A percentile compares a stretch with the other conserved stretches of the same genome.
These are phyloP conservation scores for Brassica rapa DNA, from an alignment of 345 rosid genomes.

Conservation along the genomic window DNA sequence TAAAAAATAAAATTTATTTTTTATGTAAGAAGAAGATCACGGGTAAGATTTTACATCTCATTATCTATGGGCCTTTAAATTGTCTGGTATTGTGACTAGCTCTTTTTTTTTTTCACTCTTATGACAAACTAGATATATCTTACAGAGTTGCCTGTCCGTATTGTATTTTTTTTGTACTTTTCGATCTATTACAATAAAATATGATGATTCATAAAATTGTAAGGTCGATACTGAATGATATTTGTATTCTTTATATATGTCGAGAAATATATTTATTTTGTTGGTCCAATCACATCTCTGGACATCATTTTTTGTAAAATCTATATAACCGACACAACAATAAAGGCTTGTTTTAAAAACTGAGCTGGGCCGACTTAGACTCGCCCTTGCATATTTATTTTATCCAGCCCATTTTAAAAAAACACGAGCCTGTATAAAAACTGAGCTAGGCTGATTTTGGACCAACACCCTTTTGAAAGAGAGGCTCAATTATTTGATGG, in stretches of 20 bases:
- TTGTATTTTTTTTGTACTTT: not conserved
- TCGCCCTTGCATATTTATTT: not conserved
- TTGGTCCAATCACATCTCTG: not conserved
- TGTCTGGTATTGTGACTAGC: not conserved
- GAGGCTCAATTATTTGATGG: not conserved
- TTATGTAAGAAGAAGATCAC: conserved; percentile 3
- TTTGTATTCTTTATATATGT: not conserved
- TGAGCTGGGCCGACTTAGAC: not conserved
- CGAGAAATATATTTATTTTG: not conserved
- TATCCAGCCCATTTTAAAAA: not conserved
- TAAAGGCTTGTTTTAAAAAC: not conserved
- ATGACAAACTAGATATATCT: not conserved
- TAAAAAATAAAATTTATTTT: too few species aligned
- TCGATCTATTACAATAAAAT: too few species aligned
- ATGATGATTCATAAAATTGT: too few species aligned
- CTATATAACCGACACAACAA: not conserved
- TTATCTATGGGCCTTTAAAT: conserved; percentile 11
- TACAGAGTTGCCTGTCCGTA: conserved; percentile 1
- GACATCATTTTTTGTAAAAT: too few species aligned
- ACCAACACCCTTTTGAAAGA: not conserved
- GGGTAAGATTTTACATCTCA: conserved; percentile 21
- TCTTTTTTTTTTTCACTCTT: not conserved
- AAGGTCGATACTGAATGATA: not conserved
- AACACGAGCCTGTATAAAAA: not conserved
- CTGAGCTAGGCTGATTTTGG: not conserved